phyloP scores from a whole-genome alignment of 768 basidiomycete species.

The Rhodotorula graminis region DNA sequence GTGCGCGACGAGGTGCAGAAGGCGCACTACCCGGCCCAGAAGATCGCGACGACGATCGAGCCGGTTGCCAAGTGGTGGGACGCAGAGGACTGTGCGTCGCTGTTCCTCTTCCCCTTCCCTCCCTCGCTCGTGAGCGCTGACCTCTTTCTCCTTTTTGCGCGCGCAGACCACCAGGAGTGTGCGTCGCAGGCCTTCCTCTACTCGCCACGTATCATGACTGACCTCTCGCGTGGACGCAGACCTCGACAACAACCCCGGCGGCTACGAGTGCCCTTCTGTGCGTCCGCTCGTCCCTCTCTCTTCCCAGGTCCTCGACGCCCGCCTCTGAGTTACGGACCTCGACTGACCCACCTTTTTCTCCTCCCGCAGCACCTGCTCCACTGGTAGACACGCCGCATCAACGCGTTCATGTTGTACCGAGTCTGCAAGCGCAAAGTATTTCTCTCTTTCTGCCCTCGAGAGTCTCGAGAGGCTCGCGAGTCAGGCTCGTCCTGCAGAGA shows the following conservation, averaged over 20 bases:
- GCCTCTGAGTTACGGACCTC: too few relatives aligned
- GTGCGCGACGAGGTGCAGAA: conserved; percentile 78
- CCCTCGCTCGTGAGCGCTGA: background rate
- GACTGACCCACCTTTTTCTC: too few relatives aligned
- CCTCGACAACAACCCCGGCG: conserved; percentile 70
- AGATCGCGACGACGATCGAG: conserved; percentile 72
- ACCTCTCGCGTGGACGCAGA: conserved; percentile 17
- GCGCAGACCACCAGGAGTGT: conserved; percentile 58
- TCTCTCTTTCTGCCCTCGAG: too few relatives aligned
- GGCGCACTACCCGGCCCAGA: conserved; percentile 69
- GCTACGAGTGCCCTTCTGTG: conserved; percentile 81
- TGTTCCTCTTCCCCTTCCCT: too few relatives aligned
- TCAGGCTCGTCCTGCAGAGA: too few relatives aligned
- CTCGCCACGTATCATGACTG: background rate
- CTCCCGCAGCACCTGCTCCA: conserved; percentile 8
- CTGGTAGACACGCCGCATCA: background rate
- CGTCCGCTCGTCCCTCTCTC: too few relatives aligned
- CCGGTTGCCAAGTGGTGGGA: conserved; percentile 68
- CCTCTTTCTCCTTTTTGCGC: background rate
- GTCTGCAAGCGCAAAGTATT: too few relatives aligned
- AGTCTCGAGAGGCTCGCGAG: too few relatives aligned
- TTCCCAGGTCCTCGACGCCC: too few relatives aligned
- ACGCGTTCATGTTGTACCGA: background rate
- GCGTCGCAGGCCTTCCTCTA: background rate
- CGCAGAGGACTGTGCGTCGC: conserved; percentile 43